Percentiles rank a stretch among this genome's conserved stretches.
These are phyloP conservation scores for Triticum monococcum DNA, from an alignment of 176 grass and related monocot species.

Conservation along the genomic window DNA sequence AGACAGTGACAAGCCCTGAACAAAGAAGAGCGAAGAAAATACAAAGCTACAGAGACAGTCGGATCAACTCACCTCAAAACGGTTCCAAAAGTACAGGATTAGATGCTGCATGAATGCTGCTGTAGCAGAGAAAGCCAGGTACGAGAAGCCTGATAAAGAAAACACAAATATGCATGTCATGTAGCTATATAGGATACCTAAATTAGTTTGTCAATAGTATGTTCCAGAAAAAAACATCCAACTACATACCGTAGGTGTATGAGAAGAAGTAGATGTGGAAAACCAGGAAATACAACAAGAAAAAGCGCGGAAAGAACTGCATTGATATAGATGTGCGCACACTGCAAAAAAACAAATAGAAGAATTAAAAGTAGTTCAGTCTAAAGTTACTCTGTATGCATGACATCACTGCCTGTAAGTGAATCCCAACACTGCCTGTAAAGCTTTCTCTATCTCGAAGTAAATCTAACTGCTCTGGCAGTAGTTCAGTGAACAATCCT, in stretches of 20 bases:
- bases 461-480: background rate
- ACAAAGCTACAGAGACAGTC: background rate
- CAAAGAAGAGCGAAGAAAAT: background rate
- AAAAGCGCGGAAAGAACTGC: slow-evolving; percentile 99
- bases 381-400: slow-evolving; percentile 1
- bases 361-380: slow-evolving; percentile 21
- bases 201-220: background rate
- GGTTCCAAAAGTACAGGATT: slow-evolving; percentile 99
- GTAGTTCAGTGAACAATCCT: slow-evolving; percentile 2
- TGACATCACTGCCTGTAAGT: background rate
- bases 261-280: slow-evolving; percentile 99
- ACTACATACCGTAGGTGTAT: slow-evolving; percentile 81
- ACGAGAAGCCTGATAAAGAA: slow-evolving; percentile 78
- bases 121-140: slow-evolving; percentile 90
- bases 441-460: background rate
- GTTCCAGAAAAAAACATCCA: background rate
- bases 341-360: slow-evolving; percentile 46
- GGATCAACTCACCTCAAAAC: slow-evolving; percentile 77
- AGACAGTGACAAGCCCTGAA: background rate
- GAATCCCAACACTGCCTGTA: background rate
- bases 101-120: slow-evolving; percentile 98
- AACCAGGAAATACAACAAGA: slow-evolving; percentile 98
- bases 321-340: slow-evolving; percentile 98
- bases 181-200: slow-evolving; percentile 2
- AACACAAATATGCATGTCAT: slow-evolving; percentile 1